Base-by-base conservation (phyloP, 306 rosid genomes). In the Cucurbita pepo region DNA sequence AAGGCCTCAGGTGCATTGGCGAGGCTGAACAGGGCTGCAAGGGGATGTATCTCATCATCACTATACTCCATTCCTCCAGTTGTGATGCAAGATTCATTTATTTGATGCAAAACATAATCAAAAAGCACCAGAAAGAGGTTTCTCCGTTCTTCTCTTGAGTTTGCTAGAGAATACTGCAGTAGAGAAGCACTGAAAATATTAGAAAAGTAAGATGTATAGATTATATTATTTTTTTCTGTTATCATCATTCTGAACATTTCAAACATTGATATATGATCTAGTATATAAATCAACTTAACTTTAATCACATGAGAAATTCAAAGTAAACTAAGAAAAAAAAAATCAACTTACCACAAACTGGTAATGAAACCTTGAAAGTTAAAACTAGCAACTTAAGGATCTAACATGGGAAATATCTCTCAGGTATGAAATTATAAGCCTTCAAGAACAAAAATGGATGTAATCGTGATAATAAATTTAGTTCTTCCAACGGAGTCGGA, bases 31-130 rank as follows among this genome's bases (percentile, higher is more conserved):
- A 91, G 79, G 72, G 87, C 82, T 34, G 91, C 92, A 79, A 95
- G 91, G 76, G 99, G 99, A 81, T 87, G 92, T 81, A 95, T 89
- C 83, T 95, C 99, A 69, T 89, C 95, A 72, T 95, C 86, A 47
- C 86, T 77, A 81, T 86, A 95, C 81, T 91, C 97, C 47, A 77
- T 83, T 77, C 72, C 89, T 73, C 96, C 99, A 4, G 89, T 79
- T 66, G 88, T 84, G 43, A 76, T 78, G 80, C 89, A 86, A 37
- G 82, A 81, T 81, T 86, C 91, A 82, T 95, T 95, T 86, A 91
- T 85, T 82, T 91, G 95, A 82, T 89, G 88, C 74, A 95, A 74
- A 79, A 88, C 87, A 86, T 89, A 84, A 88, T 95, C 99, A 84
- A 95, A 95, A 72, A 95, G 92, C 79, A 95, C 91, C 55, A 86